Evolutionary conservation across 129 eudicot genomes (phyloP), one percentile per base, ranked within the genome.

Genomic region (Escallonia rubra): DNA sequence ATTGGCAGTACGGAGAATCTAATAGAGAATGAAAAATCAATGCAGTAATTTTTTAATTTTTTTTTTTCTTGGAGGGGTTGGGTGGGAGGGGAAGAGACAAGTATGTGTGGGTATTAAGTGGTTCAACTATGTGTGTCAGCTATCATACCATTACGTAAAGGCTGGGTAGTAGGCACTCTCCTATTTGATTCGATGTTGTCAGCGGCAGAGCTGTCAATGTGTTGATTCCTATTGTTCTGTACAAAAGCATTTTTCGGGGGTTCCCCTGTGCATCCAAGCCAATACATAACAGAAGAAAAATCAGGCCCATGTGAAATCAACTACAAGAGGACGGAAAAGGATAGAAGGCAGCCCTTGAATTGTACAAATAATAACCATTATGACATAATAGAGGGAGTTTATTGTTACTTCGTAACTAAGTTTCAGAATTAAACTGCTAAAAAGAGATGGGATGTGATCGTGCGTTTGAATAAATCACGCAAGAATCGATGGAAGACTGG

Each of bases 81-180:
- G 34, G 34, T 23, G 34, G 34, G 34, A 23, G 34, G 34, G 34
- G 34, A 23, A 12, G 8, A 67, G 6, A 52, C 48, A 43, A 40
- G 51, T 59, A 7, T 52, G 12, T 4, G 3, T 11, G 39, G 41
- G 7, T 3, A 38, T 42, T 46, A 38, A 41, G 52, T 61, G 42
- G 43, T 70, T 48, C 38, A 14, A 61, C 38, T 57, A 41, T 10
- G 2, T 55, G 6, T 69, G 47, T 65, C 72, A 66, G 62, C 66
- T 64, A 61, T 63, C 85, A 59, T 83, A 89, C 96, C 88, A 76
- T 81, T 76, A 73, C 89, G 95, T 51, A 75, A 53, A 70, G 91
- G 87, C 78, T 77, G 81, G 66, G 67, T 66, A 59, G 74, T 65
- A 45, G 68, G 56, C 55, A 47, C 57, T 58, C 63, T 51, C 71